Conservation (phyloP, 352 stramenopile genomes). For the Phytophthora constricta region DNA sequence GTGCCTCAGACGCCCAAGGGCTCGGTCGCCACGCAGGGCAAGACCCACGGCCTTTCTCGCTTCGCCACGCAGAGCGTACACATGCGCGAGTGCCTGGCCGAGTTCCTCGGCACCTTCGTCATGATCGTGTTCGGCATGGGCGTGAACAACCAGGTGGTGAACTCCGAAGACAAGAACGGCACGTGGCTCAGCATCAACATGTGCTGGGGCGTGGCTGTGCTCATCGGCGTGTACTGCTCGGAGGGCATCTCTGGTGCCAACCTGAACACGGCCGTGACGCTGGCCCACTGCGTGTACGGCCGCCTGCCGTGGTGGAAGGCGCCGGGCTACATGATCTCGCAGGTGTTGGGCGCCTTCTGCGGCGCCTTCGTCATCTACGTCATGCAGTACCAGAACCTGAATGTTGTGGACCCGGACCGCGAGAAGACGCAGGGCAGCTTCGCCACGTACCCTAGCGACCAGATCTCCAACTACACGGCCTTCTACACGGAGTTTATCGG, state of each 20-base stretch:
- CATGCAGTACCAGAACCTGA: constrained; percentile 44
- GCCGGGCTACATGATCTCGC: constrained; percentile 40
- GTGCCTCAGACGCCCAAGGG: constrained; percentile 7
- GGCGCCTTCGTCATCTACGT: constrained; percentile 38
- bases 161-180: constrained; percentile 43
- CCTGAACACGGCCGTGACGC: constrained; percentile 59
- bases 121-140: constrained; percentile 56
- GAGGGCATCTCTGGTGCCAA: constrained; percentile 52
- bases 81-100: constrained; percentile 45
- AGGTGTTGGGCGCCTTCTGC: constrained; percentile 41
- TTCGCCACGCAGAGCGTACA: constrained; percentile 39
- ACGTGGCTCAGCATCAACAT: constrained; percentile 56
- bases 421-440: constrained; percentile 34
- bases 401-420: constrained; percentile 41
- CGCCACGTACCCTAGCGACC: constrained; percentile 37
- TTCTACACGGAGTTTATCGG: constrained; percentile 53
- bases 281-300: constrained; percentile 45
- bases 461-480: constrained; percentile 40
- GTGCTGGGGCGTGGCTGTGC: constrained; percentile 41
- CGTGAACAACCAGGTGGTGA: constrained; percentile 49
- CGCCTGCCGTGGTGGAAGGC: constrained; percentile 37
- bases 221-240: constrained; percentile 52
- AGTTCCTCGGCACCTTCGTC: constrained; percentile 55
- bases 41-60: constrained; percentile 43
- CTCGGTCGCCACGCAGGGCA: not conserved